Base-by-base conservation (phyloP, 2,329 filamentous ascomycete species). In the Penicillium fuscoglaucum region DNA sequence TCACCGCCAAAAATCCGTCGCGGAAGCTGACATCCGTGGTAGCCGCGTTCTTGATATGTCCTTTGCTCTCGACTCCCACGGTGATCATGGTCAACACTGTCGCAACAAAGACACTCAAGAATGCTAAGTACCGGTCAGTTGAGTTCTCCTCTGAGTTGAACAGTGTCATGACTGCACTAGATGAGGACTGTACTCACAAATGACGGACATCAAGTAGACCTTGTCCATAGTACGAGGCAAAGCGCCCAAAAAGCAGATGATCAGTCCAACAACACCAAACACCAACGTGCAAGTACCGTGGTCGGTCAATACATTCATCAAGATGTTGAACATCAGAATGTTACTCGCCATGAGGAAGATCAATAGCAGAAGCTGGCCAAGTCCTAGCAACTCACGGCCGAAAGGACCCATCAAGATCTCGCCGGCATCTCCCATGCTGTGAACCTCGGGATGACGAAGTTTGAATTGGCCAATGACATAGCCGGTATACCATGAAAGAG, bases 261-360 rank as follows among this genome's bases (percentile, higher is more conserved):
- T 67, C 58, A 87, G 64, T 0, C 85, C 86, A 6, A 86, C 75
- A n/a, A 86, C 77, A 12, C 80, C 83, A 74, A 85, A 89, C 2
- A 85, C 76, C 52, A 89, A 83, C 4, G 84, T 86, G 72, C 87
- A 90, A 1, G 82, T 80, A 0, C 79, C 83, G 59, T 88, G 82
- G 4, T 83, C 73, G 7, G 85, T 86, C 44, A 90, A 77, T 48
- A 82, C 84, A 65, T 86, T 86, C 72, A 90, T 83, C 67, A 87
- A 84, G 65, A 90, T 87, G 31, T 82, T 82, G 61, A 89, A 89
- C 0, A 86, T 89, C 58, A 90, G 76, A 55, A 88, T 81, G 73
- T 91, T 89, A n/a, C 87, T 88, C 28, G 83, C 87, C 72, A 88
- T 85, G 59, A 89, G 82, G 75, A 90, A 89, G 58, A 88, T 77